Evolutionary conservation across 495 filamentous ascomycete genomes (phyloP).

Genomic region (Neurospora discreta): DNA sequence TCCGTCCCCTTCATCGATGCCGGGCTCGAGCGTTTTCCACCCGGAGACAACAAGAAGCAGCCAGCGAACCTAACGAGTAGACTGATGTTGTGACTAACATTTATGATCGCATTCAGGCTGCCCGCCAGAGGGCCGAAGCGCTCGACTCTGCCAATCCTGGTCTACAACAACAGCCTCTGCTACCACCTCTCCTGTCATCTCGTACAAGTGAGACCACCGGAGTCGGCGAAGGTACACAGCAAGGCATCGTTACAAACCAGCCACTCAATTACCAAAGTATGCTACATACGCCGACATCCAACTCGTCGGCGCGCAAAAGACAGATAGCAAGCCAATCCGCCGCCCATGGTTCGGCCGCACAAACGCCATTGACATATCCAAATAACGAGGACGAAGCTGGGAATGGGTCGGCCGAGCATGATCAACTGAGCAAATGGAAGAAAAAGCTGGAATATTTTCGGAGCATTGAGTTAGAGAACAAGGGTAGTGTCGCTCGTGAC

Average conservation of each 20-base stretch:
- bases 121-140: constrained; percentile 22
- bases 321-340: constrained; percentile 5
- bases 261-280: constrained; percentile 29
- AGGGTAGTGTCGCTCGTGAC: constrained; percentile 89
- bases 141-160: constrained; percentile 12
- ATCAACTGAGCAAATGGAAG: constrained; percentile 24
- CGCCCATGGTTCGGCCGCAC: neutral
- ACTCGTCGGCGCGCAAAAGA: constrained; percentile 9
- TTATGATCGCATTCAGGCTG: constrained; percentile 6
- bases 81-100: constrained; percentile 6
- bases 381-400: constrained; percentile 4
- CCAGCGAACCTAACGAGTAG: neutral
- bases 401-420: neutral
- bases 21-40: neutral
- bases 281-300: constrained; percentile 6
- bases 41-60: neutral
- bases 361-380: neutral
- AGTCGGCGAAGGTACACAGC: neutral
- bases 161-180: constrained; percentile 12
- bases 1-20: neutral
- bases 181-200: neutral
- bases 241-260: constrained; percentile 22
- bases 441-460: constrained; percentile 56
- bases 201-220: constrained; percentile 13
- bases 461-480: constrained; percentile 86